phyloP scores from a whole-genome alignment of 176 grass and related monocot genomes.

The Hsuehochloa calcarea region DNA sequence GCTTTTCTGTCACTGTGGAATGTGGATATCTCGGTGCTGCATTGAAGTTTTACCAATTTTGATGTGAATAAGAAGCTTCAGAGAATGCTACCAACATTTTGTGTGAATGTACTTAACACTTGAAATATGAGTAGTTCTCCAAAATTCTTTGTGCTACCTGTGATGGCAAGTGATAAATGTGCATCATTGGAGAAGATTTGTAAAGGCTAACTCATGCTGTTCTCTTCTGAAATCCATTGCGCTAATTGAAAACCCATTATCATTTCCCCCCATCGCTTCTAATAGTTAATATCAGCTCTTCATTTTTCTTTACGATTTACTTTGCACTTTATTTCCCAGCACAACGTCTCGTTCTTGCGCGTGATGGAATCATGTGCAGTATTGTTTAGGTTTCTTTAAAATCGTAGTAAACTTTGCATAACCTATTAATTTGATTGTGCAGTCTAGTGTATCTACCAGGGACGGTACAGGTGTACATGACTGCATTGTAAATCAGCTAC shows the following conservation, averaged over 20 bases:
- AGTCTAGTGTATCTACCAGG: slow-evolving; percentile 89
- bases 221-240: not conserved
- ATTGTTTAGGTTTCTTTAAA: slow-evolving; percentile 7
- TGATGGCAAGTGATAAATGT: too few relatives aligned
- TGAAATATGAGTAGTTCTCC: not conserved
- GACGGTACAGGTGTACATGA: slow-evolving; percentile 94
- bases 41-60: not conserved
- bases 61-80: not conserved
- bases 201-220: not conserved
- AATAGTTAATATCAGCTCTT: not conserved
- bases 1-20: not conserved
- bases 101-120: not conserved
- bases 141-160: too few relatives aligned
- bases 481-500: slow-evolving; percentile 93
- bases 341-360: too few relatives aligned
- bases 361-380: too few relatives aligned
- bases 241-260: not conserved
- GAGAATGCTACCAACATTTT: not conserved
- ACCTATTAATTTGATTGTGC: slow-evolving; percentile 35
- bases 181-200: not conserved
- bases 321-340: too few relatives aligned
- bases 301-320: not conserved
- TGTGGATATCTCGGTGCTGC: not conserved
- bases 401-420: not conserved
- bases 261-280: not conserved